Percentiles rank a stretch among this genome's conserved stretches.
Evolutionary conservation across 2,329 filamentous ascomycete species (phyloP).

Genomic region (Aspergillus fumigatus): DNA sequence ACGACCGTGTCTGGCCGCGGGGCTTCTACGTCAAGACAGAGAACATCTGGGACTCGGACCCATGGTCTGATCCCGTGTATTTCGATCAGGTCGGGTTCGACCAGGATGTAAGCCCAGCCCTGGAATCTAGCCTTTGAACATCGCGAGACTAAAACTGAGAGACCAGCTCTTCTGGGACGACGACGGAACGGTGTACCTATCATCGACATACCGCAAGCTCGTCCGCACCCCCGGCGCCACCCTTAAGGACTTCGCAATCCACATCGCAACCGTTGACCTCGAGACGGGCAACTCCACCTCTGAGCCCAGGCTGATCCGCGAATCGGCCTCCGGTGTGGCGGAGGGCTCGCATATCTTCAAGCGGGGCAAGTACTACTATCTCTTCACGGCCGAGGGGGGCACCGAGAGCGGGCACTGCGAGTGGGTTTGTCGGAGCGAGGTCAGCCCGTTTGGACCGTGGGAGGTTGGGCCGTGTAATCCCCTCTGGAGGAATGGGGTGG

Average conservation of each 20-base stretch:
- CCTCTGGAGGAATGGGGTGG: conserved; percentile 49
- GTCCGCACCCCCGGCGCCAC: conserved; percentile 35
- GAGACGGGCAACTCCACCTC: conserved; percentile 29
- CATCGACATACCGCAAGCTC: conserved; percentile 34
- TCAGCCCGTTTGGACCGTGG: conserved; percentile 56
- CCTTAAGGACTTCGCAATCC: conserved; percentile 49
- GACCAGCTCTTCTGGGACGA: conserved; percentile 53
- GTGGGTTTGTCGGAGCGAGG: conserved; percentile 54
- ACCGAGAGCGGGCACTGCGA: conserved; percentile 58
- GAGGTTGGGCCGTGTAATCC: conserved; percentile 56
- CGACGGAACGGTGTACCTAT: conserved; percentile 48
- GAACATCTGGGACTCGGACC: conserved; percentile 48
- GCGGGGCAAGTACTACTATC: conserved; percentile 50
- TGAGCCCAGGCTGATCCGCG: conserved; percentile 38
- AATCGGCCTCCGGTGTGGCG: conserved; percentile 40
- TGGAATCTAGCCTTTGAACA: too few relatives aligned
- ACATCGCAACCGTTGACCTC: conserved; percentile 34
- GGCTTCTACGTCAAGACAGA: conserved; percentile 53
- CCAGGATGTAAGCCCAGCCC: conserved; percentile 41
- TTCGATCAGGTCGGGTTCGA: conserved; percentile 54
- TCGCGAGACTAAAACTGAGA: too few relatives aligned
- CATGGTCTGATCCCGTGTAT: conserved; percentile 52
- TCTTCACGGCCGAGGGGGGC: conserved; percentile 52
- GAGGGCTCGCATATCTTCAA: conserved; percentile 55
- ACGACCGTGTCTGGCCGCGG: conserved; percentile 48